These are phyloP conservation scores for Penicillium polonicum DNA, from an alignment of 2,329 filamentous ascomycete species.

Conservation along the genomic window DNA sequence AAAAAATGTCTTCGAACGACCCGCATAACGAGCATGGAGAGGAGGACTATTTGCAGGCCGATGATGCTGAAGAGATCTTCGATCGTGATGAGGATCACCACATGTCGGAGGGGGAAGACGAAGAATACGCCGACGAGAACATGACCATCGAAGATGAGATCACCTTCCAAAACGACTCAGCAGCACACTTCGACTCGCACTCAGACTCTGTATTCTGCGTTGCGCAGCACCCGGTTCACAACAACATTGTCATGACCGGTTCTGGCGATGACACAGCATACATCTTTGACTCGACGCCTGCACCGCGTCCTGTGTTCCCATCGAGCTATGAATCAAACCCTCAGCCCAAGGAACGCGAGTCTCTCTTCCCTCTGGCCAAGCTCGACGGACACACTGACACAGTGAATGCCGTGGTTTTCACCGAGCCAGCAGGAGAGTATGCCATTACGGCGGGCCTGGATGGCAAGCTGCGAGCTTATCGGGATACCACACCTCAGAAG, in stretches of 20 bases:
- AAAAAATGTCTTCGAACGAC: conserved; percentile 38
- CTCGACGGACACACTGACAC: conserved; percentile 91
- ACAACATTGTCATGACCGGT: conserved; percentile 79
- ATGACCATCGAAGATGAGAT: conserved; percentile 58
- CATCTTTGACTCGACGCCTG: conserved; percentile 73
- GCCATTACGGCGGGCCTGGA: conserved; percentile 86
- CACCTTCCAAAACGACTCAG: conserved; percentile 83
- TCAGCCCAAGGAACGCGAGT: conserved; percentile 57
- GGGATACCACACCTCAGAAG: conserved; percentile 48
- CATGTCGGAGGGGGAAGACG: conserved; percentile 68
- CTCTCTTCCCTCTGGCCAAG: conserved; percentile 65
- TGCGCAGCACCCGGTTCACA: conserved; percentile 80
- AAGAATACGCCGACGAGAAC: conserved; percentile 55
- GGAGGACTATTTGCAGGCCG: conserved; percentile 70
- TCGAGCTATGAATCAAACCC: conserved; percentile 70
- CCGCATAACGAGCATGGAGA: conserved; percentile 57
- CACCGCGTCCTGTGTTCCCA: conserved; percentile 66
- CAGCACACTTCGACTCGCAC: conserved; percentile 87
- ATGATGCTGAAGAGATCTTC: conserved; percentile 77
- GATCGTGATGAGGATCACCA: conserved; percentile 65
- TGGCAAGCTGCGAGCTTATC: conserved; percentile 73
- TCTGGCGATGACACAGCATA: conserved; percentile 85
- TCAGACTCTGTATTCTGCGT: conserved; percentile 93
- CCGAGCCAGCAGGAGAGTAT: conserved; percentile 76
- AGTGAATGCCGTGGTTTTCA: conserved; percentile 83